Evolutionary conservation across 2,329 filamentous ascomycete species (phyloP), one percentile per base, ranked within the genome.

Genomic region (Ophiostoma triangulosporum): DNA sequence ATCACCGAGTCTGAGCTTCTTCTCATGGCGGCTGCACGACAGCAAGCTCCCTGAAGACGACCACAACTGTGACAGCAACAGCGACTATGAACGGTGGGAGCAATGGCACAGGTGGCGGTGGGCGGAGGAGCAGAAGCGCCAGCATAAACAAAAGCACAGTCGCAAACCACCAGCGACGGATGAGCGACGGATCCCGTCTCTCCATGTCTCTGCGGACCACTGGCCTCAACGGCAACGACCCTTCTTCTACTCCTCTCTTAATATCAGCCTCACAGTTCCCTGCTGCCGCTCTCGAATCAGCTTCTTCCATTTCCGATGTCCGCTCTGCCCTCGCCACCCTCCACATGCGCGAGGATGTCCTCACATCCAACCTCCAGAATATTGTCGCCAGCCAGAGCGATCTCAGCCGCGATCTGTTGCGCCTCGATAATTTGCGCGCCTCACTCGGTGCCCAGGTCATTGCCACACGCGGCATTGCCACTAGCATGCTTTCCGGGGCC

Each of bases 401-500:
- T 64, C 79, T 98, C 50, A 84, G 86, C 20, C 86, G 89, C 60
- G 88, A 96, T 63, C 76, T 98, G 50, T 83, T 83, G 57, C 85
- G 91, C 17, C 77, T 98, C 58, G 93, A 98, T 68, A 76, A 95
- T 29, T 77, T 96, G 53, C 86, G 93, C 60, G 90, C 90, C 40
- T 85, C 90, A 58, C 78, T 97, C 31, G 89, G 89, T 55, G 81
- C 88, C 5, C 93, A 97, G 65, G 86, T 86, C 50, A 85, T 90
- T 63, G 84, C 86, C 50, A 85, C 89, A 14, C 81, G 91, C 57
- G 76, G 83, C 45, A 84, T 98, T 64, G 86, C 87, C 73, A 87
- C 88, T 78, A 84, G 82, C 65, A 95, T 96, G 86, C 83, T 98
- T 56, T 83, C 88, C 38, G 80, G 83, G 43, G 90, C 93, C 29